Evolutionary conservation across 2,329 filamentous ascomycete genomes (phyloP).

Genomic region (Fusarium piperis): DNA sequence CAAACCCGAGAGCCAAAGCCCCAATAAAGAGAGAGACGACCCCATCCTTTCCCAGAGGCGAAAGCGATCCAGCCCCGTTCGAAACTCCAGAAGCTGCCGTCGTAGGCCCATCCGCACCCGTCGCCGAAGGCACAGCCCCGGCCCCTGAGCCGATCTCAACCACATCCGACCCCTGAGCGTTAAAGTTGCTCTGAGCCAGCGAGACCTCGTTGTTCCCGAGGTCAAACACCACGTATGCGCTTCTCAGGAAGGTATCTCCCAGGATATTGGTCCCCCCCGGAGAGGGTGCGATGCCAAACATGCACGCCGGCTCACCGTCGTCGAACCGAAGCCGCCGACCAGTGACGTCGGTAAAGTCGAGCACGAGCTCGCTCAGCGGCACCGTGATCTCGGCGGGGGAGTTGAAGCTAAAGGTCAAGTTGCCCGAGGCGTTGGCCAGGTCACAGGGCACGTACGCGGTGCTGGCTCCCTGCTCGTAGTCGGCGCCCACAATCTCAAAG

Average conservation of each 20-base stretch:
- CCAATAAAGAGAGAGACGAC: conserved; percentile 15
- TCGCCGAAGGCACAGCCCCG: conserved; percentile 63
- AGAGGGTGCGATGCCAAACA: conserved; percentile 74
- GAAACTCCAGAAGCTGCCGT: conserved; percentile 57
- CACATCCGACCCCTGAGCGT: conserved; percentile 58
- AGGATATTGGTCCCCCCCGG: conserved; percentile 67
- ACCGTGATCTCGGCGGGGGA: conserved; percentile 62
- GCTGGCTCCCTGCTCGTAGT: conserved; percentile 62
- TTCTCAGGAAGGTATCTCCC: conserved; percentile 79
- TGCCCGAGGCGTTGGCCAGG: conserved; percentile 52
- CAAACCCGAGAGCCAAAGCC: conserved; percentile 26
- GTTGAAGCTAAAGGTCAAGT: conserved; percentile 64
- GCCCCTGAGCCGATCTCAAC: conserved; percentile 64
- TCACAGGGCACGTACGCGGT: conserved; percentile 71
- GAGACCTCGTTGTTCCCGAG: conserved; percentile 77
- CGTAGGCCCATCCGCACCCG: conserved; percentile 58
- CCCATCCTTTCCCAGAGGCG: neutral
- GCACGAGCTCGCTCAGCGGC: conserved; percentile 66
- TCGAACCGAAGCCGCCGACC: conserved; percentile 61
- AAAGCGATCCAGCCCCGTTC: conserved; percentile 19
- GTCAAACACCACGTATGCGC: conserved; percentile 81
- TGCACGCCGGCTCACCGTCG: conserved; percentile 66
- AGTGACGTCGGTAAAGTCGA: conserved; percentile 58
- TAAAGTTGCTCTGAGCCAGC: conserved; percentile 73
- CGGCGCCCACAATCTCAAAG: conserved; percentile 66